Evolutionary conservation across 176 grass and related monocot species (phyloP), one percentile per base, ranked within the genome.

Genomic region (Puya raimondii): DNA sequence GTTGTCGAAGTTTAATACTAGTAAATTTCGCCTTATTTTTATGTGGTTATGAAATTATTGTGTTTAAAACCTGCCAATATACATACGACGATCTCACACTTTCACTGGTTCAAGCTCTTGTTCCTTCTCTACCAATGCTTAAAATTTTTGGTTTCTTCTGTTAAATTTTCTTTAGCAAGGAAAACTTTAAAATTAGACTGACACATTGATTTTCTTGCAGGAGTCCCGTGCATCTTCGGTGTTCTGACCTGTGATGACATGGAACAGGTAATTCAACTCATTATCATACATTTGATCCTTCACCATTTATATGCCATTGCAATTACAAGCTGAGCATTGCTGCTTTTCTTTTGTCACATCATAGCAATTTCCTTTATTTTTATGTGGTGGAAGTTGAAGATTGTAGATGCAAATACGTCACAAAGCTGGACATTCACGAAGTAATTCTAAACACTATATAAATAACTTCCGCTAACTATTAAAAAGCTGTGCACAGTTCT

Each of bases 221-320:
- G 80, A 49, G 65, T 88, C 49, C 94, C 94, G 67, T 99, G 94
- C 22, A 63, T 99, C 79, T 99, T 99, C 78, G 94, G 87, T 85
- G 89, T 99, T 74, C 70, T 99, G 66, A 99, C 94, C 9, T 99
- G 94, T 66, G 94, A 99, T 86, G 90, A 99, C 72, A 99, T 99
- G 94, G 94, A 99, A 12, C 94, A 99, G 94, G 94, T 92, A 85
- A 72, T 74, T 73, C 1, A 68, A 27, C 42, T 12, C 6, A 42
- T 49, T 49, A 63, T 48, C 26, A 2, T 10, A 3, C 33, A 6
- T 42, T 42, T 42, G 33, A 42, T 42, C 33, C 33, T 42, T 42
- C 33, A 42, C 33, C 33, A 42, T 42, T 6, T 42, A 42, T 42
- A 42, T 42, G 33, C 6, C 33, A 7, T 7, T 7, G 33, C 33